Percentiles rank a stretch among this genome's conserved stretches.
Evolutionary conservation across 177 flowering plant genomes (phyloP).

Genomic region (Tripterygium wilfordii): DNA sequence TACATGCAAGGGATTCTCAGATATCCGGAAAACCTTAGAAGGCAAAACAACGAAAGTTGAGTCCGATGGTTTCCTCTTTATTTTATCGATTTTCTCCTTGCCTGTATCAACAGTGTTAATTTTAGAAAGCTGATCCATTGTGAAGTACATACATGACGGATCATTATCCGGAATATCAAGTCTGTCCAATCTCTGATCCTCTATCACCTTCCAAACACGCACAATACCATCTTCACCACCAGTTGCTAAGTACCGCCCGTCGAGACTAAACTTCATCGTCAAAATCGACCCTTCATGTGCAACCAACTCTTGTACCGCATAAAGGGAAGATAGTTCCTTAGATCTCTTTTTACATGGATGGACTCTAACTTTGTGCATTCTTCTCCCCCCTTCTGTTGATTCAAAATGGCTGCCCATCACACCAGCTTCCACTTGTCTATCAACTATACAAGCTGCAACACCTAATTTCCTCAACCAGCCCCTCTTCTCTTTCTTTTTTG

Average conservation of each 20-base stretch:
- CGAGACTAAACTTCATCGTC: slow-evolving; percentile 82
- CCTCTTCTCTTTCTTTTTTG: slow-evolving; percentile 30
- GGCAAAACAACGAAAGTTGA: slow-evolving; percentile 69
- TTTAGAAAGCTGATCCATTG: slow-evolving; percentile 37
- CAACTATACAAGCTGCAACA: slow-evolving; percentile 27
- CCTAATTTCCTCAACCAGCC: slow-evolving; percentile 60
- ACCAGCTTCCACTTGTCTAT: slow-evolving; percentile 21
- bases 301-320: slow-evolving; percentile 55
- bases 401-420: slow-evolving; percentile 5
- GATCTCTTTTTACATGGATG: slow-evolving; percentile 37
- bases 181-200: slow-evolving; percentile 39
- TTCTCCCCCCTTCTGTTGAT: slow-evolving; percentile 7
- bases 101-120: slow-evolving; percentile 35
- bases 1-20: slow-evolving; percentile 78
- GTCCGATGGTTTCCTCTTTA: slow-evolving; percentile 41
- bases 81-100: slow-evolving; percentile 36
- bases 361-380: slow-evolving; percentile 36
- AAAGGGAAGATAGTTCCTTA: slow-evolving; percentile 75
- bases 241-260: slow-evolving; percentile 74
- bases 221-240: slow-evolving; percentile 84
- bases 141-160: slow-evolving; percentile 49
- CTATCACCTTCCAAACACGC: slow-evolving; percentile 75
- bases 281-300: slow-evolving; percentile 82
- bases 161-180: slow-evolving; percentile 33
- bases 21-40: slow-evolving; percentile 48